These are phyloP conservation scores for Candida odintsovae DNA, from an alignment of 805 yeast genomes.

Conservation along the genomic window DNA sequence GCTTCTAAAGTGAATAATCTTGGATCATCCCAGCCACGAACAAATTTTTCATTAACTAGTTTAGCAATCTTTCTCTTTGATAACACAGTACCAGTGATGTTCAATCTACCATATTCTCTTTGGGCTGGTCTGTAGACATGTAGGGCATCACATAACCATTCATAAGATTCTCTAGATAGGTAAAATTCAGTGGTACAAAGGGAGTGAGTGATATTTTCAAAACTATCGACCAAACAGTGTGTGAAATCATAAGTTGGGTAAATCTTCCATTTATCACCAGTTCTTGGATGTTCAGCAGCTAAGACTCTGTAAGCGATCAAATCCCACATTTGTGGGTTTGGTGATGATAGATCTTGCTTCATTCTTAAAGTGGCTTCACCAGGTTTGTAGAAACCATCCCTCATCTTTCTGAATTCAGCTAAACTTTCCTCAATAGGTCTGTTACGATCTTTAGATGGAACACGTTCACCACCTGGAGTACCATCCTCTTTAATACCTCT, in stretches of 20 bases:
- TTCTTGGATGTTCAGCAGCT: slow-evolving; percentile 90
- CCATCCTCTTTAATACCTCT: slow-evolving; percentile 93
- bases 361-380: slow-evolving; percentile 95
- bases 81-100: slow-evolving; percentile 88
- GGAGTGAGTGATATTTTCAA: slow-evolving; percentile 94
- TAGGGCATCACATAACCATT: slow-evolving; percentile 95
- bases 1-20: slow-evolving; percentile 92
- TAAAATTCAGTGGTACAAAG: slow-evolving; percentile 95
- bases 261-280: slow-evolving; percentile 96
- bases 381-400: slow-evolving; percentile 78
- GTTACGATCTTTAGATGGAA: slow-evolving; percentile 71
- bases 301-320: slow-evolving; percentile 93
- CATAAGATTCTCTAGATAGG: slow-evolving; percentile 89
- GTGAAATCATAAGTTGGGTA: slow-evolving; percentile 99
- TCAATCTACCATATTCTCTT: slow-evolving; percentile 96
- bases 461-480: slow-evolving; percentile 88
- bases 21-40: slow-evolving; percentile 98
- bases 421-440: slow-evolving; percentile 71
- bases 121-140: slow-evolving; percentile 98
- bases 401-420: slow-evolving; percentile 81
- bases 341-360: slow-evolving; percentile 88
- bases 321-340: slow-evolving; percentile 99
- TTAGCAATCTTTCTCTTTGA: slow-evolving; percentile 95
- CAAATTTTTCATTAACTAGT: slow-evolving; percentile 73
- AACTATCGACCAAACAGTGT: slow-evolving; percentile 96